phyloP scores from a whole-genome alignment of 192 early-diverging fungal genomes.

The Coemansia sp. region DNA sequence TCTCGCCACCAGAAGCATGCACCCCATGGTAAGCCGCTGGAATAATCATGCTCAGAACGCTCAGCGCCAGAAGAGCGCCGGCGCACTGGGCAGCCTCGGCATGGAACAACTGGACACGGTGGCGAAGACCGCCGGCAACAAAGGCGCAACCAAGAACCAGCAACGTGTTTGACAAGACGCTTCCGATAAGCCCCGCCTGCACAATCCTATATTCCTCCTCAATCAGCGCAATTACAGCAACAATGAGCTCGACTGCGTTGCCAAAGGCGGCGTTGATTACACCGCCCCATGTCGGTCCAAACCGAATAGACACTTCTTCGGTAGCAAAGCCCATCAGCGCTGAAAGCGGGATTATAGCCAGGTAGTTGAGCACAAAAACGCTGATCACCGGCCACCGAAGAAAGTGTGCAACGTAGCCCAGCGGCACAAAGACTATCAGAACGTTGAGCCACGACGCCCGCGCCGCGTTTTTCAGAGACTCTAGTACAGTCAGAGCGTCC shows the following conservation, averaged over 20 bases:
- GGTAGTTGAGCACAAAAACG: slow-evolving; percentile 81
- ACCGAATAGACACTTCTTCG: slow-evolving; percentile 74
- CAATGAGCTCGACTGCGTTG: slow-evolving; percentile 65
- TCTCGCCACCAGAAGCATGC: slow-evolving; percentile 46
- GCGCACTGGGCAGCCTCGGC: slow-evolving; percentile 72
- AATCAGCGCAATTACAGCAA: slow-evolving; percentile 60
- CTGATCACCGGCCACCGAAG: slow-evolving; percentile 66
- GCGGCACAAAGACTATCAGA: slow-evolving; percentile 73
- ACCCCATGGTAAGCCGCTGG: slow-evolving; percentile 70
- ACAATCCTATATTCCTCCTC: slow-evolving; percentile 65
- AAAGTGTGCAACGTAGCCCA: slow-evolving; percentile 68
- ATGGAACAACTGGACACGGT: slow-evolving; percentile 67
- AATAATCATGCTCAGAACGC: slow-evolving; percentile 65
- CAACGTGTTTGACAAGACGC: slow-evolving; percentile 89
- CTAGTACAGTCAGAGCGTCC: slow-evolving; percentile 10
- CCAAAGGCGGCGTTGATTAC: slow-evolving; percentile 73
- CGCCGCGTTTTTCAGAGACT: slow-evolving; percentile 35
- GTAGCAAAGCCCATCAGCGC: slow-evolving; percentile 86
- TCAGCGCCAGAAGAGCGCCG: slow-evolving; percentile 63
- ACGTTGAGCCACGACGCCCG: slow-evolving; percentile 66
- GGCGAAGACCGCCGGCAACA: slow-evolving; percentile 73
- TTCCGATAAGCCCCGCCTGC: slow-evolving; percentile 81
- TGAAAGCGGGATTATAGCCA: slow-evolving; percentile 86
- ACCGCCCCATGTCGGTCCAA: slow-evolving; percentile 67
- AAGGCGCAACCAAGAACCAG: slow-evolving; percentile 88